Percentiles rank a stretch among this genome's conserved stretches.
Conservation (phyloP, 2,329 filamentous ascomycete genomes). For the Teratosphaeria nubilosa region DNA sequence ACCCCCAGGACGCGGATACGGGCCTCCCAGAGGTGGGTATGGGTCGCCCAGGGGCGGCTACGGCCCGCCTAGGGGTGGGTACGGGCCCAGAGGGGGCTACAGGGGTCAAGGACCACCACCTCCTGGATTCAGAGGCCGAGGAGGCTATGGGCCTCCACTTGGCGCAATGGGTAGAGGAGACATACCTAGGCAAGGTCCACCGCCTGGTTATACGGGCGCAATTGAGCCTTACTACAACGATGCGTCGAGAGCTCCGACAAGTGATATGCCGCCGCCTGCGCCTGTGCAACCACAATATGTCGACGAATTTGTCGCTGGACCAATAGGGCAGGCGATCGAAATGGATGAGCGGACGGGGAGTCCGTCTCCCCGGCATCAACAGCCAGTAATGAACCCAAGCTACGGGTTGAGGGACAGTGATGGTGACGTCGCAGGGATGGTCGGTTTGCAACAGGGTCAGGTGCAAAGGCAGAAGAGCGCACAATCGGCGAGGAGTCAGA, state of each 20-base stretch:
- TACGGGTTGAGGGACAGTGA: conserved; percentile 51
- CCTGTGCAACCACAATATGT: conserved; percentile 21
- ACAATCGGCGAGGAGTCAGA: conserved; percentile 51
- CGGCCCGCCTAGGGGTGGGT: conserved; percentile 34
- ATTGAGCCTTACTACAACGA: conserved; percentile 13
- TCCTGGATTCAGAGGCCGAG: conserved; percentile 34
- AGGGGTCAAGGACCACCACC: conserved; percentile 25
- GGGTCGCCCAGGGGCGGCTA: conserved; percentile 45
- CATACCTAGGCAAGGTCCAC: conserved; percentile 12
- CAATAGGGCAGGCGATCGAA: conserved; percentile 60
- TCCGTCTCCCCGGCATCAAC: conserved; percentile 26
- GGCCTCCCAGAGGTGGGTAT: conserved; percentile 44
- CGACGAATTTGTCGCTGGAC: conserved; percentile 15
- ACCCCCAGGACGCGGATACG: conserved; percentile 32
- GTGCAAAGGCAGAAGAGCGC: conserved; percentile 48
- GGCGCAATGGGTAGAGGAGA: conserved; percentile 19
- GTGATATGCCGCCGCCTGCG: background rate
- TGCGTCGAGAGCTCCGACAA: conserved; percentile 1
- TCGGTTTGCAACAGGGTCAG: conserved; percentile 55
- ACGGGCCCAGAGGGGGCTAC: conserved; percentile 31
- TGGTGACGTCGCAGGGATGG: conserved; percentile 62
- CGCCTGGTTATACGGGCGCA: conserved; percentile 16
- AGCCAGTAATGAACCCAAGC: conserved; percentile 5
- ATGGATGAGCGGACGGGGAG: conserved; percentile 64
- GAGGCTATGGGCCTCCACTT: conserved; percentile 17